Conservation (phyloP, 257 asterid species). For the Solanum pennellii region DNA sequence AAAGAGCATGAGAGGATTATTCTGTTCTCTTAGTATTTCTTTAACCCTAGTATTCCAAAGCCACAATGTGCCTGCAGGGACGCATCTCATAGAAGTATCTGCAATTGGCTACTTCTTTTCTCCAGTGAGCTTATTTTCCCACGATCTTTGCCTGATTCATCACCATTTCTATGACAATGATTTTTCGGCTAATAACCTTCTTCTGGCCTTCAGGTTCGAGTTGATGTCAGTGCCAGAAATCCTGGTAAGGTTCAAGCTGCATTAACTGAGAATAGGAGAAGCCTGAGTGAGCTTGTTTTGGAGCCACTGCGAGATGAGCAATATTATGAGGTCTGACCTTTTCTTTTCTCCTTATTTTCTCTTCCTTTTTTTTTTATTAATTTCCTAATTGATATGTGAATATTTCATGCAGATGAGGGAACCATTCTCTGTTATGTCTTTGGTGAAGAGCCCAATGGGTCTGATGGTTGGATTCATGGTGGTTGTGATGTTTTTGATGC, state of each 20-base stretch:
- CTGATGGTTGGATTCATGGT: constrained; percentile 97
- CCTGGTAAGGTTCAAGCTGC: constrained; percentile 99
- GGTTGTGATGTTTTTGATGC: constrained; percentile 89
- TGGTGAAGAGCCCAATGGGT: constrained; percentile 95
- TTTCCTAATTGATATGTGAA: not conserved
- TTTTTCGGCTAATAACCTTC: not conserved
- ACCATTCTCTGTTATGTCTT: constrained; percentile 64
- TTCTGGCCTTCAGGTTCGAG: constrained; percentile 50
- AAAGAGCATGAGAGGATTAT: not conserved
- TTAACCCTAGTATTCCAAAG: constrained; percentile 42
- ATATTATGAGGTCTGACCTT: constrained; percentile 60
- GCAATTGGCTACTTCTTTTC: constrained; percentile 88
- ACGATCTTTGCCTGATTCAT: not conserved
- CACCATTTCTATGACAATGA: not conserved
- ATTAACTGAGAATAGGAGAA: constrained; percentile 84
- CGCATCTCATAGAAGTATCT: constrained; percentile 93
- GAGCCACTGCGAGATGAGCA: constrained; percentile 91
- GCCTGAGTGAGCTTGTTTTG: constrained; percentile 70
- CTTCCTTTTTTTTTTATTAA: not conserved
- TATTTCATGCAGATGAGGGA: constrained; percentile 57
- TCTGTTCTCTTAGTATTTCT: constrained; percentile 14
- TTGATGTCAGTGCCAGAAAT: constrained; percentile 94
- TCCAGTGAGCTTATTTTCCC: constrained; percentile 51
- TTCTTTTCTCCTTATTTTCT: not conserved
- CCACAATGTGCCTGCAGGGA: constrained; percentile 91